Evolutionary conservation across 176 grass and related monocot genomes (phyloP).

Genomic region (Lolium perenne): DNA sequence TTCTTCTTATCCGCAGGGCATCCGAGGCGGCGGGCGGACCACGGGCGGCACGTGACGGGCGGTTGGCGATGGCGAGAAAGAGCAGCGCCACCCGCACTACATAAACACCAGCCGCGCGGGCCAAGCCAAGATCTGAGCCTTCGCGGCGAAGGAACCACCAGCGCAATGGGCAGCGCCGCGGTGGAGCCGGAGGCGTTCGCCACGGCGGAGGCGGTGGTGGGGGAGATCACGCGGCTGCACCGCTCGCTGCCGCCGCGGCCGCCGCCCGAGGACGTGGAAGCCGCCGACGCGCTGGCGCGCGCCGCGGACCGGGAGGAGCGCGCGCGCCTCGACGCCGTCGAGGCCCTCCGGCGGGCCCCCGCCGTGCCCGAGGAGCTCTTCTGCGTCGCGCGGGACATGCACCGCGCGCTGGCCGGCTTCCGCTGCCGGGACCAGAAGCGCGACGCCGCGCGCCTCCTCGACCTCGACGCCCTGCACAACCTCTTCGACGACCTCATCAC

Average conservation of each 20-base stretch:
- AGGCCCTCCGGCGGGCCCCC: slow-evolving; percentile 52
- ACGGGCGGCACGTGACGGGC: slow-evolving; percentile 79
- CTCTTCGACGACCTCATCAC: slow-evolving; percentile 84
- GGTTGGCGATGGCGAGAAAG: slow-evolving; percentile 65
- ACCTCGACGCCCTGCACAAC: slow-evolving; percentile 72
- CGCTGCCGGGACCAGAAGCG: slow-evolving; percentile 85
- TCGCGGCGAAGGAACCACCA: too few species aligned
- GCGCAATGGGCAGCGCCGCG: too few species aligned
- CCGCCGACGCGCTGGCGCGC: slow-evolving; percentile 69
- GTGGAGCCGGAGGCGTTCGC: background rate
- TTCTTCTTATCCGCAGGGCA: slow-evolving; percentile 66
- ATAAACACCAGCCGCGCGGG: slow-evolving; percentile 36
- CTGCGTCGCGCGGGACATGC: slow-evolving; percentile 91
- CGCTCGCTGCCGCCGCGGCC: slow-evolving; percentile 74
- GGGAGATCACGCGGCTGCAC: slow-evolving; percentile 88
- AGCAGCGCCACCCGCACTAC: slow-evolving; percentile 32
- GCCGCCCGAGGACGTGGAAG: slow-evolving; percentile 78
- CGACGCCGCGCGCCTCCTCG: slow-evolving; percentile 79
- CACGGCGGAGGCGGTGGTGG: slow-evolving; percentile 73
- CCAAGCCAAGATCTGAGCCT: too few species aligned
- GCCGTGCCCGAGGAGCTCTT: slow-evolving; percentile 91
- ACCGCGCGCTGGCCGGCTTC: slow-evolving; percentile 71
- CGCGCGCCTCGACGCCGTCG: slow-evolving; percentile 65
- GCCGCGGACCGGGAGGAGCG: slow-evolving; percentile 87
- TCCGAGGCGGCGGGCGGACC: slow-evolving; percentile 34